phyloP scores from a whole-genome alignment of 140 eudicot genomes.

The Cichorium intybus region DNA sequence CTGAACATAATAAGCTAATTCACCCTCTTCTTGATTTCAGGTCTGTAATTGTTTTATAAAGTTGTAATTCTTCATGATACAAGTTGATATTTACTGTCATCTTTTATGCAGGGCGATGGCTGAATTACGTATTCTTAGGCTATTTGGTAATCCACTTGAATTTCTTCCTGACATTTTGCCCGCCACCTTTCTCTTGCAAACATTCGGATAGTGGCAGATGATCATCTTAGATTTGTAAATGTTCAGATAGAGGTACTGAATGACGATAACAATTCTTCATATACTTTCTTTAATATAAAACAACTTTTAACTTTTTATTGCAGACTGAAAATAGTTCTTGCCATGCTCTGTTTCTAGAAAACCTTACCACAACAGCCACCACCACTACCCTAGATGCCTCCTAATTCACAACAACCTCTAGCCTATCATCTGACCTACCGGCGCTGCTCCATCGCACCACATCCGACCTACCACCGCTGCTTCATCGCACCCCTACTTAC shows the following conservation, averaged over 20 bases:
- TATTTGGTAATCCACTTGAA: constrained; percentile 98
- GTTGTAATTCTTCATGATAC: no score
- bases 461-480: no score
- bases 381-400: no score
- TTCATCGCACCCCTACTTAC: no score
- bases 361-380: no score
- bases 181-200: constrained; percentile 99
- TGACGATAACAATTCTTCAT: neutral
- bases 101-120: constrained; percentile 84
- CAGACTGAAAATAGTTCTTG: constrained; percentile 96
- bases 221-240: constrained; percentile 73
- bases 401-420: no score
- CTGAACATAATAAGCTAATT: constrained; percentile 98
- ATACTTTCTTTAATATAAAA: no score
- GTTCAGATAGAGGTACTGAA: constrained; percentile 88
- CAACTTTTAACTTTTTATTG: constrained; percentile 34
- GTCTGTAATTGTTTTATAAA: constrained; percentile 35
- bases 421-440: no score
- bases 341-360: no score
- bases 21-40: constrained; percentile 99
- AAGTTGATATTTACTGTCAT: constrained; percentile 13
- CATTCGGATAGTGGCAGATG: constrained; percentile 91
- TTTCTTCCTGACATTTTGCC: constrained; percentile 97
- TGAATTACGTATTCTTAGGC: constrained; percentile 81
- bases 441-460: no score